These are phyloP conservation scores for Linnemannia hyalina DNA, from an alignment of 192 early-diverging fungal species.

Conservation along the genomic window DNA sequence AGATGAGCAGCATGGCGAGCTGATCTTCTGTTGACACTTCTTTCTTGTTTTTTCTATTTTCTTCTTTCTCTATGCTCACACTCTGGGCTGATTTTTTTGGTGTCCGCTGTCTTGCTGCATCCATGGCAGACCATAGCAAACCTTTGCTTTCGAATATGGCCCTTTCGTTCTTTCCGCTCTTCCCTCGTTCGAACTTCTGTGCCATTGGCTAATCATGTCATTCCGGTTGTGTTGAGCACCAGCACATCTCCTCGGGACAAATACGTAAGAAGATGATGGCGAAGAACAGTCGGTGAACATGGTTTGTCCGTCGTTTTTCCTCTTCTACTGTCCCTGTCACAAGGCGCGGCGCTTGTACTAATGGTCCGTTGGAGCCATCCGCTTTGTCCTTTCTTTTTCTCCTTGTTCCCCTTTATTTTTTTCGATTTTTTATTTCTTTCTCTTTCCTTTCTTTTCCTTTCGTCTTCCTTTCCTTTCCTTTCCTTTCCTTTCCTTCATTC, in stretches of 20 bases:
- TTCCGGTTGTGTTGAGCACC: background rate
- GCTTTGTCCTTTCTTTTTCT: background rate
- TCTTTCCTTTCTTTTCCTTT: background rate
- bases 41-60: background rate
- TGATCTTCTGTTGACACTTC: background rate
- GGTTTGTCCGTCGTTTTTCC: background rate
- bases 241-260: slow-evolving; percentile 9
- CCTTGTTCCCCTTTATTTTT: background rate
- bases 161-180: background rate
- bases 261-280: background rate
- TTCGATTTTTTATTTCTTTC: background rate
- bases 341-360: background rate
- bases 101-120: background rate
- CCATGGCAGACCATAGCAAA: background rate
- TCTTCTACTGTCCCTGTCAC: background rate
- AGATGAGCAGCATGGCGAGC: background rate
- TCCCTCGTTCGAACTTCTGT: background rate
- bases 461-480: background rate
- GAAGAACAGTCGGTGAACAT: background rate
- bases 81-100: background rate
- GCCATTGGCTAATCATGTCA: background rate
- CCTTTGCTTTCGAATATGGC: no score
- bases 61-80: background rate
- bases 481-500: background rate
- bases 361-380: background rate